phyloP scores from a whole-genome alignment of 306 rosid species.

The Corylus americana region DNA sequence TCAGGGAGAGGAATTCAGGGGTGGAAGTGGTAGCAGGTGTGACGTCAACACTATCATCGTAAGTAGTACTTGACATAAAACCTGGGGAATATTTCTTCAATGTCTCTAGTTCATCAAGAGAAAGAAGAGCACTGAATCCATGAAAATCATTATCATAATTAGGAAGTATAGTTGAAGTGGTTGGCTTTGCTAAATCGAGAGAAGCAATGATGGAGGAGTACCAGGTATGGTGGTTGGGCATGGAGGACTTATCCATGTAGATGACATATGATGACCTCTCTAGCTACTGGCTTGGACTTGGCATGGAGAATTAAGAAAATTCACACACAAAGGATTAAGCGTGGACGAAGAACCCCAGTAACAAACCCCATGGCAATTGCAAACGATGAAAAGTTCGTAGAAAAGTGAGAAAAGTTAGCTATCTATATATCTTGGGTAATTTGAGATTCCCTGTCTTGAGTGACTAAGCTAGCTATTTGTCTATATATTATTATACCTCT shows the following conservation, averaged over 20 bases:
- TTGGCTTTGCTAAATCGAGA: not conserved
- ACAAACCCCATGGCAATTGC: too few relatives aligned
- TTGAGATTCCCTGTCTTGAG: too few relatives aligned
- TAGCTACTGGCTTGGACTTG: not conserved
- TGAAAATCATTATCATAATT: not conserved
- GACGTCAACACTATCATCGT: not conserved
- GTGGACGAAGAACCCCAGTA: too few relatives aligned
- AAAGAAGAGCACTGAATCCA: slow-evolving; percentile 1
- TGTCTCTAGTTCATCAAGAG: not conserved
- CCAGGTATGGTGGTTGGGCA: slow-evolving; percentile 18
- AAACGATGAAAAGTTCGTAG: too few relatives aligned
- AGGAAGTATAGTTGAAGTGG: not conserved
- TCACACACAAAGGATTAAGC: too few relatives aligned
- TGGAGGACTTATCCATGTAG: slow-evolving; percentile 21
- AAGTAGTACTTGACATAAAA: not conserved
- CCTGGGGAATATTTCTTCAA: not conserved
- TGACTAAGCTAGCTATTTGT: too few relatives aligned
- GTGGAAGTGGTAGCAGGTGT: not conserved
- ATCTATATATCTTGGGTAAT: too few relatives aligned
- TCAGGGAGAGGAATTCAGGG: slow-evolving; percentile 19
- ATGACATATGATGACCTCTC: slow-evolving; percentile 5
- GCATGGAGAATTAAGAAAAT: too few relatives aligned
- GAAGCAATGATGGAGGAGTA: slow-evolving; percentile 10
- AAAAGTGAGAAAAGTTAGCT: too few relatives aligned
- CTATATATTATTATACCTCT: too few relatives aligned